A percentile compares a stretch with the other conserved stretches of the same genome.
phyloP scores from a whole-genome alignment of 306 rosid species.

The cucumber (Cucumis sativus) region DNA sequence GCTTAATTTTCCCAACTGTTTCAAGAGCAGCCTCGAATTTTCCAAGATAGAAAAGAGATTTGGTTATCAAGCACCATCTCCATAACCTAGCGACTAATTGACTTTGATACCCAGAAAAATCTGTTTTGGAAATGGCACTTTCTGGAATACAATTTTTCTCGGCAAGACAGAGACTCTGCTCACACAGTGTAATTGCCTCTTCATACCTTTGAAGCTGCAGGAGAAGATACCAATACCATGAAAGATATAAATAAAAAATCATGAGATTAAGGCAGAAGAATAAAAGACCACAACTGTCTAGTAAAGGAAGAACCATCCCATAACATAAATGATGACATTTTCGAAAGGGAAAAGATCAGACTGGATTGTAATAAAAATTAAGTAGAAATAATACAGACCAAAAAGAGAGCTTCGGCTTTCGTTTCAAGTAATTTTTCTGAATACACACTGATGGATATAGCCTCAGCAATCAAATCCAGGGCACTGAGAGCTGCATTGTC shows the following conservation, averaged over 20 bases:
- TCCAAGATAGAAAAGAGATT: constrained; percentile 76
- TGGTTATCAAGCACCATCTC: constrained; percentile 80
- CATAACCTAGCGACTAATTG: constrained; percentile 37
- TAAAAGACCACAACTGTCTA: neutral
- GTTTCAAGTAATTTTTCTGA: constrained; percentile 79
- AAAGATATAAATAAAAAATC: constrained; percentile 1
- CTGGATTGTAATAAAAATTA: neutral
- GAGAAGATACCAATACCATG: constrained; percentile 11
- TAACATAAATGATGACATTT: neutral
- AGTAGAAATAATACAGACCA: constrained; percentile 34
- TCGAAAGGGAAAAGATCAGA: neutral
- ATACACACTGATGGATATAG: constrained; percentile 52
- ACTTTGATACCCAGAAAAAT: constrained; percentile 22
- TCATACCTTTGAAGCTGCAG: constrained; percentile 66
- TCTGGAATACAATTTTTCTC: constrained; percentile 44
- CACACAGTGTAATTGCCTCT: constrained; percentile 63
- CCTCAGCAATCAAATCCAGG: constrained; percentile 50
- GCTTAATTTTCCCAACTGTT: constrained; percentile 50
- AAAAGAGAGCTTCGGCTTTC: constrained; percentile 77
- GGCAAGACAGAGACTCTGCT: constrained; percentile 54
- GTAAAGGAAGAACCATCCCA: neutral
- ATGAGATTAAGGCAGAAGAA: neutral
- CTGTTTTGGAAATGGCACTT: constrained; percentile 15
- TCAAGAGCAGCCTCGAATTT: constrained; percentile 71
- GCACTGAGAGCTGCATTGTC: constrained; percentile 57